A percentile compares a stretch with the other conserved stretches of the same genome.
Evolutionary conservation across 768 basidiomycete genomes (phyloP).

Genomic region (Trametes cubensis): DNA sequence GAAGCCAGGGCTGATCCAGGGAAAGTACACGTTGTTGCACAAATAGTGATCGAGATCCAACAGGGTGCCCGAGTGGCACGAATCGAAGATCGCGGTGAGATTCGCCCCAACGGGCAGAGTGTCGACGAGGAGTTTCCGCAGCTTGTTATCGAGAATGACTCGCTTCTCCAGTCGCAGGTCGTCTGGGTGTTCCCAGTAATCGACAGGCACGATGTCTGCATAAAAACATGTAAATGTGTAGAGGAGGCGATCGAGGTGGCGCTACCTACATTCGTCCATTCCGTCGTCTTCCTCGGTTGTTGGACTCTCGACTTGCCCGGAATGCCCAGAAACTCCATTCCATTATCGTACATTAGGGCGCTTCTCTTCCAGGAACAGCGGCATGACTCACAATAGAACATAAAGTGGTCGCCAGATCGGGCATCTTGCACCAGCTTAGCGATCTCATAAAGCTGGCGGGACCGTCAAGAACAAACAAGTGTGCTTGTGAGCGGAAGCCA

Average conservation of each 20-base stretch:
- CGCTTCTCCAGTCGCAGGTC: constrained; percentile 6
- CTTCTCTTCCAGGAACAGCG: not conserved
- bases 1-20: constrained; percentile 28
- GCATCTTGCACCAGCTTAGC: constrained; percentile 17
- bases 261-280: constrained; percentile 29
- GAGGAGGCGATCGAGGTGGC: not conserved
- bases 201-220: constrained; percentile 18
- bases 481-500: not conserved
- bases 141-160: constrained; percentile 21
- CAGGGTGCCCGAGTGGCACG: constrained; percentile 24
- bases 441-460: constrained; percentile 17
- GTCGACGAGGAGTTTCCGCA: constrained; percentile 28
- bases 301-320: constrained; percentile 25
- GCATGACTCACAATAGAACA: constrained; percentile 23
- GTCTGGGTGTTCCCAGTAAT: constrained; percentile 17
- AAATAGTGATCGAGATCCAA: constrained; percentile 32
- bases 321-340: constrained; percentile 29
- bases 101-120: constrained; percentile 28
- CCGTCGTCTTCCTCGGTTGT: constrained; percentile 28
- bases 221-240: constrained; percentile 3
- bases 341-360: not conserved
- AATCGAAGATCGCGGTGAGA: constrained; percentile 28
- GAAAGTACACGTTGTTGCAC: constrained; percentile 31
- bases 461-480: not conserved
- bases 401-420: constrained; percentile 15